Conservation (phyloP, 768 basidiomycete species). For the Leccinum imitatum region DNA sequence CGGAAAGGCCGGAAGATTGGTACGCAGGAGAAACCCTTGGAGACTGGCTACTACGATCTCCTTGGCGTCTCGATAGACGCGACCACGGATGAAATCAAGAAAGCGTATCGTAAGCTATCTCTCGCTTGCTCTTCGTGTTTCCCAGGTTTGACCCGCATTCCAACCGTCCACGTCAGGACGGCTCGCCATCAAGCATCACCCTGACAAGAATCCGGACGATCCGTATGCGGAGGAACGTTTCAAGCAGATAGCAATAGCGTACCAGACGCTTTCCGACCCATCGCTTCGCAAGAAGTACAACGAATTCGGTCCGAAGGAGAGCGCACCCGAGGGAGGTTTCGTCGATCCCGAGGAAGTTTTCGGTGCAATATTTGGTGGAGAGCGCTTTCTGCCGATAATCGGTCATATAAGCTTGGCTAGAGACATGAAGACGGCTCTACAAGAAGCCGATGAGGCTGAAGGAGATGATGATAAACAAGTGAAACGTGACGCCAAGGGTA, state of each 20-base stretch:
- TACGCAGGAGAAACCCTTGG: slow-evolving; percentile 83
- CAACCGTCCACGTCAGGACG: slow-evolving; percentile 46
- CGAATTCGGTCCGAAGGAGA: slow-evolving; percentile 85
- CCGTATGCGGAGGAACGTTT: slow-evolving; percentile 84
- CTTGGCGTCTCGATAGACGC: slow-evolving; percentile 75
- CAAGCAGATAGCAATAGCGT: slow-evolving; percentile 88
- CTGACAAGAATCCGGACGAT: slow-evolving; percentile 90
- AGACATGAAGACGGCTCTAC: slow-evolving; percentile 92
- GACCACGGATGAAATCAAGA: slow-evolving; percentile 84
- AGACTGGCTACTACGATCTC: slow-evolving; percentile 89
- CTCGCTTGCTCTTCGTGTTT: neutral
- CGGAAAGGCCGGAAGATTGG: slow-evolving; percentile 77
- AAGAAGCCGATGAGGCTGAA: slow-evolving; percentile 78
- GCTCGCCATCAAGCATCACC: slow-evolving; percentile 87
- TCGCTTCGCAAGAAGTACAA: slow-evolving; percentile 81
- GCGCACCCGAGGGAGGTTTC: slow-evolving; percentile 77
- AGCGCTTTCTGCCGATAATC: slow-evolving; percentile 82
- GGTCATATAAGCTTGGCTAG: slow-evolving; percentile 83
- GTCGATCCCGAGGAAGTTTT: slow-evolving; percentile 85
- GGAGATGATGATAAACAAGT: slow-evolving; percentile 41
- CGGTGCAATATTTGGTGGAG: slow-evolving; percentile 86
- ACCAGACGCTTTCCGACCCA: slow-evolving; percentile 81
- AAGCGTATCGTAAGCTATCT: slow-evolving; percentile 70
- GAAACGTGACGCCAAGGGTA: slow-evolving; percentile 51
- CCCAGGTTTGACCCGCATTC: neutral